Conservation (phyloP, 345 rosid species). For the Eucalyptus fibrosa region DNA sequence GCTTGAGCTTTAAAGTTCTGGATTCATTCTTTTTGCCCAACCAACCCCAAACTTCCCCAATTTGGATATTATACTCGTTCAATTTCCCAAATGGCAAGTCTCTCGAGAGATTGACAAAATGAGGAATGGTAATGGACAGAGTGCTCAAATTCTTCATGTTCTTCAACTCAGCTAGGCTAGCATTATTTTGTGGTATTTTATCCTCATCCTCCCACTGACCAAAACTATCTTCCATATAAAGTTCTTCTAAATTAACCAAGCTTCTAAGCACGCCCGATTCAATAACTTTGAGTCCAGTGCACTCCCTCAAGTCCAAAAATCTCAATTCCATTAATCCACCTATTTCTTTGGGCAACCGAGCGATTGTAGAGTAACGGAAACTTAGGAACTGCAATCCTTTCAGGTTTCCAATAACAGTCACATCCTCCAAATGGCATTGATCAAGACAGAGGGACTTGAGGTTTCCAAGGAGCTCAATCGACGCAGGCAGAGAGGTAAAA, state of each 20-base stretch:
- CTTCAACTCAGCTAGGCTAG: conserved; percentile 5
- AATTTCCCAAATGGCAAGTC: neutral
- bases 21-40: neutral
- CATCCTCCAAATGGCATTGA: neutral
- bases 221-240: neutral
- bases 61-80: neutral
- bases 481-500: neutral
- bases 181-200: neutral
- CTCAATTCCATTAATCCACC: neutral
- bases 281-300: neutral
- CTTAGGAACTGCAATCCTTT: conserved; percentile 1
- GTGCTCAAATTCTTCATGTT: neutral
- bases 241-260: conserved; percentile 9
- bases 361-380: neutral
- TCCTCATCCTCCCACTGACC: conserved; percentile 1
- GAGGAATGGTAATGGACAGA: neutral
- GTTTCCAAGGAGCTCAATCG: neutral
- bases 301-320: neutral
- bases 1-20: neutral
- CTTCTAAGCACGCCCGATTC: neutral
- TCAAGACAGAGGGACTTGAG: conserved; percentile 5
- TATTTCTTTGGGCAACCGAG: conserved; percentile 3
- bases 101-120: neutral
- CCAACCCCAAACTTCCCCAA: neutral
- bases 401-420: neutral